Base-by-base conservation (phyloP, 108 stramenopile genomes). In the Phaeodactylum tricornutum region DNA sequence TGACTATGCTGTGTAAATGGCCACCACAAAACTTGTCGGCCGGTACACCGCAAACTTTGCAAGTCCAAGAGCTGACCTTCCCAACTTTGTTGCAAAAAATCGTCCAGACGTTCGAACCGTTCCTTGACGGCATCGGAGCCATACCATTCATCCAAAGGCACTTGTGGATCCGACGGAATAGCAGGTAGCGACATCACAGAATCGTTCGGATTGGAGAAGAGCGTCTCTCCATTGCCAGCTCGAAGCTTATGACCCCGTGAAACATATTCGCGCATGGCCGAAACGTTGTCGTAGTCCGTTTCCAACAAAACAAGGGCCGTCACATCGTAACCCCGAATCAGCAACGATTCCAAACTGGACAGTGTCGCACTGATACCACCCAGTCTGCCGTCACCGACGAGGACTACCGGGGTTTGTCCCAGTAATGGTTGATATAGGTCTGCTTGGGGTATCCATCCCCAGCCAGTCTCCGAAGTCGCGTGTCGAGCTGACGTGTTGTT, bases 311-410 rank as follows among this genome's bases (percentile, higher is more conserved):
- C 67, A 0, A 94, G 40, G 3, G 80, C 93, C 22, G 74, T 69
- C 5, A 97, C 80, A 20, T 64, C 66, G 61, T 94, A 97, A 11
- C 93, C 94, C 22, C 96, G 67, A 33, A 47, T 44, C 49, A 76
- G 51, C 40, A 95, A 50, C 17, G 90, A 84, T 63, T 97, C 96
- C 23, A 94, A 52, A 11, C 91, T 62, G 1, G 87, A 64, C 32
- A 97, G 53, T 17, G 94, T 97, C n/a, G 72, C 77, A 47, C 90
- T 77, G 48, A 94, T 94, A 1, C 96, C 96, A 44, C 96, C 96
- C 43, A 97, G 59, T 40, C 78, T 65, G 15, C 87, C 93, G 66
- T 97, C 96, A 5, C 93, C 96, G 32, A 95, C 81, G 22, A 97
- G 68, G 30, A 97, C 69, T 14, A 86, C 90, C 21, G 85, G 78